Evolutionary conservation across 2,329 filamentous ascomycete genomes (phyloP).

Genomic region (Aspergillus aculeatus): DNA sequence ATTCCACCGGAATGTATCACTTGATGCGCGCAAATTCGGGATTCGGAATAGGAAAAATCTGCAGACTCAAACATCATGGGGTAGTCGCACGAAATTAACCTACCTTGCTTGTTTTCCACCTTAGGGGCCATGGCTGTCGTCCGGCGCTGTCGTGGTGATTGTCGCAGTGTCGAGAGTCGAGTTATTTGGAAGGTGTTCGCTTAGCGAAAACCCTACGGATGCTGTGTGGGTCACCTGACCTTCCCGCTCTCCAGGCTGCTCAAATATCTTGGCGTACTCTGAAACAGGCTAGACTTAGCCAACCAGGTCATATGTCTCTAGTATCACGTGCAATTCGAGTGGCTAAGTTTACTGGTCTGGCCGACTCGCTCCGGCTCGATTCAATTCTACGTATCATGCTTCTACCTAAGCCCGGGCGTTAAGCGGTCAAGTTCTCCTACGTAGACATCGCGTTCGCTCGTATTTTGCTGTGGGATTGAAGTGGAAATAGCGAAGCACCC

Average conservation of each 20-base stretch:
- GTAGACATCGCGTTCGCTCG: no score
- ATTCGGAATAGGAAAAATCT: constrained; percentile 15
- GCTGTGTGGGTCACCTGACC: constrained; percentile 42
- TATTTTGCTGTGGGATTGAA: not conserved
- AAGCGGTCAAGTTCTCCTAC: no score
- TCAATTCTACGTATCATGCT: not conserved
- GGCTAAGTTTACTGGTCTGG: not conserved
- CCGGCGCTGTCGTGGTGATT: constrained; percentile 44
- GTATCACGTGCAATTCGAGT: not conserved
- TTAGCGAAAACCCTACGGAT: constrained; percentile 41
- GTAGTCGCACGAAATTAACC: constrained; percentile 21
- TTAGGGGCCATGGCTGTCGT: constrained; percentile 51
- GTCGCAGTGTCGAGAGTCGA: constrained; percentile 44
- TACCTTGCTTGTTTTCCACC: constrained; percentile 50
- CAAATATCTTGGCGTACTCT: constrained; percentile 12
- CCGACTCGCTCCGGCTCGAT: not conserved
- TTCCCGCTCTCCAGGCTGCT: constrained; percentile 10
- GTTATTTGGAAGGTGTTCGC: constrained; percentile 41
- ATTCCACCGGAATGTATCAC: constrained; percentile 4
- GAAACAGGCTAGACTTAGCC: constrained; percentile 1
- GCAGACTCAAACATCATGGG: constrained; percentile 38
- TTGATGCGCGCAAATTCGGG: constrained; percentile 22
- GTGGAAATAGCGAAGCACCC: not conserved
- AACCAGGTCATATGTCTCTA: not conserved
- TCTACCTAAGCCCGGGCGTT: not conserved